Evolutionary conservation across 106 monocot species (phyloP).

Genomic region (Alisma plantagoaquatica): DNA sequence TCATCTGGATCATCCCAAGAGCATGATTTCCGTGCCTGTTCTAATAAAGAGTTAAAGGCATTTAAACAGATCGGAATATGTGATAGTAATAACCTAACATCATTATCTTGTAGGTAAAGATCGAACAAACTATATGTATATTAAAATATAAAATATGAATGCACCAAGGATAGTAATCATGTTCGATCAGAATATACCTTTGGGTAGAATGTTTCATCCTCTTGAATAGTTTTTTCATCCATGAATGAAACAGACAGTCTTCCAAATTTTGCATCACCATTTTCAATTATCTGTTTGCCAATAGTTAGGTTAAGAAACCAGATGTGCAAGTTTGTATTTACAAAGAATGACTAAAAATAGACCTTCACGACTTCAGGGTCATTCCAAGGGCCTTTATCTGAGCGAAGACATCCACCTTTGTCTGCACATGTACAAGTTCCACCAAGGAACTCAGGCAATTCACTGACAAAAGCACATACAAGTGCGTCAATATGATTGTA

Average conservation of each 20-base stretch:
- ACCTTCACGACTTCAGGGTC: constrained; percentile 74
- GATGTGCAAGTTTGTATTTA: too few species aligned
- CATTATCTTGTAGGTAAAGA: too few species aligned
- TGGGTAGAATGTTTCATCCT: constrained; percentile 56
- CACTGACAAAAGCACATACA: constrained; percentile 16
- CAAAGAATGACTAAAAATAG: neutral
- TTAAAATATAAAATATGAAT: too few species aligned
- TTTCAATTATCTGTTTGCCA: constrained; percentile 55
- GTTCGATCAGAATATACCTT: constrained; percentile 51
- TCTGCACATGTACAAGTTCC: constrained; percentile 61
- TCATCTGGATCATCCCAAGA: constrained; percentile 1
- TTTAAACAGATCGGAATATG: too few species aligned
- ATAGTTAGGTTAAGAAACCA: neutral
- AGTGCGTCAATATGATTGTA: too few species aligned
- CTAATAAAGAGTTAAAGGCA: neutral
- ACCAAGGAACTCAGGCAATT: constrained; percentile 93
- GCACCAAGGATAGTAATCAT: too few species aligned
- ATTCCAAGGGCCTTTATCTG: constrained; percentile 93
- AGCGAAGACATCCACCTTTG: constrained; percentile 61
- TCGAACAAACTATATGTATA: too few species aligned
- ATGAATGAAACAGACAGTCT: constrained; percentile 8
- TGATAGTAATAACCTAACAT: too few species aligned
- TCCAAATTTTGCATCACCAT: constrained; percentile 34
- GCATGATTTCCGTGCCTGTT: neutral
- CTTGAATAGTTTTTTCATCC: constrained; percentile 73